Evolutionary conservation across 1,284 basidiomycete genomes (phyloP).

Genomic region (Ceratorhiza oryzae-sativae): DNA sequence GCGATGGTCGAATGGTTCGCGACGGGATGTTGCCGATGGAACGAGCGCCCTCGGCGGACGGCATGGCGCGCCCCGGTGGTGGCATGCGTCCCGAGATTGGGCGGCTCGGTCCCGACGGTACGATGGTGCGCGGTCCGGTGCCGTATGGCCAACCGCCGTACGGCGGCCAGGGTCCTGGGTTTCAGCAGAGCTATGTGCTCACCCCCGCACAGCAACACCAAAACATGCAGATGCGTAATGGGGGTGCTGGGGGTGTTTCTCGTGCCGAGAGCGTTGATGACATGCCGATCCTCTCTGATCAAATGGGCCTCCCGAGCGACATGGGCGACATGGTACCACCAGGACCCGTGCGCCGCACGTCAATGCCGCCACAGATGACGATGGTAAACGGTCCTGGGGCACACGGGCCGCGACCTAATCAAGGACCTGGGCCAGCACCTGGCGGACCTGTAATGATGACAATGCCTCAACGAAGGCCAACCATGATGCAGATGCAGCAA

Average conservation of each 20-base stretch:
- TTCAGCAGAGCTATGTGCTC: conserved; percentile 2
- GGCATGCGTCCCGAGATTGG: conserved; percentile 23
- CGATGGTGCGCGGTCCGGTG: conserved; percentile 8
- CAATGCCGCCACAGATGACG: conserved; percentile 25
- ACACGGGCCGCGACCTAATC: background rate
- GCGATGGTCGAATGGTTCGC: conserved; percentile 8
- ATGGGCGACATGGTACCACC: background rate
- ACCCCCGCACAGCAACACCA: conserved; percentile 34
- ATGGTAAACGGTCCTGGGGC: conserved; percentile 8
- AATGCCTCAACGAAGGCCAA: background rate
- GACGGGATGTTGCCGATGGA: conserved; percentile 28
- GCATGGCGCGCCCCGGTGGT: conserved; percentile 10
- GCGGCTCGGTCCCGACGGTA: conserved; percentile 23
- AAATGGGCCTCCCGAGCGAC: conserved; percentile 9
- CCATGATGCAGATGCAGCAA: background rate
- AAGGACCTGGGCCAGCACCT: background rate
- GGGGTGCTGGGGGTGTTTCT: background rate
- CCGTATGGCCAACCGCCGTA: conserved; percentile 26
- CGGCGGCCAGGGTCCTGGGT: conserved; percentile 8
- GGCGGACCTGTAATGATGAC: conserved; percentile 2
- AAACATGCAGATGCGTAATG: conserved; percentile 27
- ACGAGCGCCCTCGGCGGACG: conserved; percentile 27
- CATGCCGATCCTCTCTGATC: conserved; percentile 2
- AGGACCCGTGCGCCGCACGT: conserved; percentile 13
- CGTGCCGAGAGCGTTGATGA: conserved; percentile 20